Evolutionary conservation across 2,329 filamentous ascomycete species (phyloP), one percentile per base, ranked within the genome.

Genomic region (Fusarium sp.): DNA sequence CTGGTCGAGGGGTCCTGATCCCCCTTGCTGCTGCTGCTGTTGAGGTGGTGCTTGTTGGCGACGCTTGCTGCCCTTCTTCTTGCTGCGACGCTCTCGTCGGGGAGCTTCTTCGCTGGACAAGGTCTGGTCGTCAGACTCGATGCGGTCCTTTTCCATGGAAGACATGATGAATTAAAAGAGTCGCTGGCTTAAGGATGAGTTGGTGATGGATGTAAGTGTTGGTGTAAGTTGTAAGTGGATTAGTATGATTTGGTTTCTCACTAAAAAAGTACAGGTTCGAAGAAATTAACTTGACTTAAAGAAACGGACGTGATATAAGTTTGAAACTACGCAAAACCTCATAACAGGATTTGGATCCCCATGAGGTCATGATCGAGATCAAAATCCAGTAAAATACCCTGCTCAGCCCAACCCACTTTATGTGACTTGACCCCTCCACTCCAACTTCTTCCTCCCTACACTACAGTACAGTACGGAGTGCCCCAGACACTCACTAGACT

Each of bases 1-100:
- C 62, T 78, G 76, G 73, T 84, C 83, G 17, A 84, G 78, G 13
- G 81, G 77, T 29, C 75, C 75, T 10, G 71, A 71, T 0, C 62
- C 62, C 18, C 58, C 59, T 5, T 58, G 52, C 58, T 69, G 66
- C 64, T 71, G 69, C 69, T 72, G 64, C 58, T 68, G 64, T 31
- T 66, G 64, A 17, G 53, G 11, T 57, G 67, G 55, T 75, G 71
- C 78, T 39, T 74, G 78, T 70, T 71, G 76, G 62, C 65, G 78
- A 17, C 65, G 53, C 77, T 75, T 80, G 75, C 49, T 76, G 77
- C 75, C 79, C 76, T 74, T 77, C 68, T 77, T 78, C 75, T 79
- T 79, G 64, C 61, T 75, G 56, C 72, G 71, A 58, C 72, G 75
- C 61, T 72, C 67, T 53, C 70, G 68, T 55, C 69, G 73, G 55